Base-by-base conservation (phyloP, 805 yeast species). In the Ogataea parapolymorpha region DNA sequence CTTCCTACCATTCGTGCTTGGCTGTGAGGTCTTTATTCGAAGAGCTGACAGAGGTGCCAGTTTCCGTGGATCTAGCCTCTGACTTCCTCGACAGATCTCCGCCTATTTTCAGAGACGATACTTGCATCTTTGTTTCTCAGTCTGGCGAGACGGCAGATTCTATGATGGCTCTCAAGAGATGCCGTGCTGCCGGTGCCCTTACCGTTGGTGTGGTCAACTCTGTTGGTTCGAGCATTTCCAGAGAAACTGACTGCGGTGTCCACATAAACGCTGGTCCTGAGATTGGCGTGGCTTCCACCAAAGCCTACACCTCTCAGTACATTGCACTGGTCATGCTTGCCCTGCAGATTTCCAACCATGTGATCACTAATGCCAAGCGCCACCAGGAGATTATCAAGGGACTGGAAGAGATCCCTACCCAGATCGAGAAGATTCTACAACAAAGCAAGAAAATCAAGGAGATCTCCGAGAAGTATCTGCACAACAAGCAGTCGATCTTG, bases 221-320 rank as follows among this genome's bases (percentile, higher is more conserved):
- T 53, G 99, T 93, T 31, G 99, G 99, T 59, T 93, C 99, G 5
- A 80, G 93, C 30, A 88, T 93, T 65, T 91, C 98, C 6, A 82
- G 99, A 70, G 89, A 81, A 60, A 93, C 99, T 16, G 95, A 90
- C 67, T 93, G 99, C 74, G 99, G 99, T 79, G 96, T 93, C 42
- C 99, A 93, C 66, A 90, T 93, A 63, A 93, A 93, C 62, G 99
- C 99, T 35, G 99, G 99, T 51, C 99, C 99, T 33, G 99, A 93
- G 70, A 93, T 93, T 50, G 98, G 99, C 66, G 99, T 93, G 54
- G 99, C 99, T 9, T 89, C 97, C 10, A 93, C 99, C 35, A 93
- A 93, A 70, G 99, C 99, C 22, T 93, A 93, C 72, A 93, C 99
- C 6, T 93, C 99, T 9, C 99, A 93, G 66, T 93, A 81, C 66